Evolutionary conservation across 192 early-diverging fungal species (phyloP), one percentile per base, ranked within the genome.

Genomic region (Coemansia sp.): DNA sequence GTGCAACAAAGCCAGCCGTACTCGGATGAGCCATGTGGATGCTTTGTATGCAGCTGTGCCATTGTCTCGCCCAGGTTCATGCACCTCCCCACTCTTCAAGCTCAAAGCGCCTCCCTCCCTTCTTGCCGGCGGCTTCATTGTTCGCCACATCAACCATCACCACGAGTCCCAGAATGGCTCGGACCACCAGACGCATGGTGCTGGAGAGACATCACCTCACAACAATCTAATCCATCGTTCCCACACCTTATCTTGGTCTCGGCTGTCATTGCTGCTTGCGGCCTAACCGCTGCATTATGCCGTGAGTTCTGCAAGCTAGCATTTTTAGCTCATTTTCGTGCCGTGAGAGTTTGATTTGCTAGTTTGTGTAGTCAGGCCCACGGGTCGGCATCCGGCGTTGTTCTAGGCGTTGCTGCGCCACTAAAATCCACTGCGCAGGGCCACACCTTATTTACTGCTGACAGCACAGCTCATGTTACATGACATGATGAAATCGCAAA

Each of bases 1-100:
- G 31, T 31, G 34, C 28, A 31, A 56, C 53, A 56, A 56, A 31
- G 53, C n/a, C 18, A 9, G 16, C 33, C n/a, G 33, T 52, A 56
- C 16, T 56, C 53, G 53, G 53, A 56, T 56, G 53, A 56, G 53
- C 53, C 21, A 53, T 53, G 52, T 25, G 28, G 52, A 12, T 53
- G 52, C 28, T 12, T 31, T 53, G 25, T 53, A 14, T 33, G 33
- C 53, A 34, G 18, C 53, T 56, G 48, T 25, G 9, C 53, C 26
- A 56, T 56, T 56, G 53, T 56, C 33, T 31, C 31, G 25, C 28
- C 52, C 52, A 53, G 52, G 53, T 28, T 33, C 53, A 56, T 56
- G 28, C 53, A 56, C 53, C 5, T 56, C 53, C 53, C 53, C 53
- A 33, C 53, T 56, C 28, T 56, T 56, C 48, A 52, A 34, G 53